A percentile compares a stretch with the other conserved stretches of the same genome.
These are phyloP conservation scores for Hsuehochloa calcarea DNA, from an alignment of 176 grass and related monocot species.

Conservation along the genomic window DNA sequence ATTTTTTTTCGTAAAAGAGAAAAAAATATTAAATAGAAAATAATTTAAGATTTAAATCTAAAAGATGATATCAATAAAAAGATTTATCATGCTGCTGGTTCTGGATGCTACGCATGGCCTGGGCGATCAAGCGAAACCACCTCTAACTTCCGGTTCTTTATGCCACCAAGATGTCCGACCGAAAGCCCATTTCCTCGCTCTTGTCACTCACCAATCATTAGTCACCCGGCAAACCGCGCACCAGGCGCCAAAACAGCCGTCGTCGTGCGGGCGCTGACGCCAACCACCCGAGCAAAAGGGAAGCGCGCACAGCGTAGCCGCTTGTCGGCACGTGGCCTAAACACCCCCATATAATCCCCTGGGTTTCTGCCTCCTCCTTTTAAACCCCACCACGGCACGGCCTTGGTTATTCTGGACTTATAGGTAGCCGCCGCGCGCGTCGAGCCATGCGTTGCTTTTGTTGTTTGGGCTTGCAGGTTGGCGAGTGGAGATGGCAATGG, in stretches of 20 bases:
- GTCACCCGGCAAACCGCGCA: neutral
- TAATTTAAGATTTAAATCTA: no score
- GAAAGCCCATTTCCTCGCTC: neutral
- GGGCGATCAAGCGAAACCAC: neutral
- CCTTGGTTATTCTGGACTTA: no score
- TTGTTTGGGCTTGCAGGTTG: neutral
- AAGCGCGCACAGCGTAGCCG: neutral
- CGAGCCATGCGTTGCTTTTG: neutral
- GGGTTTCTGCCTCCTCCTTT: constrained; percentile 37
- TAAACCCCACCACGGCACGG: constrained; percentile 1
- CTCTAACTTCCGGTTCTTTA: neutral
- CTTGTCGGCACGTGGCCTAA: constrained; percentile 38
- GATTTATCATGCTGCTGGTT: no score
- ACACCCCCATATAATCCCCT: neutral
- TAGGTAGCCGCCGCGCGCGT: neutral
- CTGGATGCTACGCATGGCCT: no score
- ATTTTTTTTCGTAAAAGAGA: no score
- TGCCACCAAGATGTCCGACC: neutral
- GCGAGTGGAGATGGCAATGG: constrained; percentile 31
- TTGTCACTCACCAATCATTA: neutral
- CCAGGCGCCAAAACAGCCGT: constrained; percentile 51
- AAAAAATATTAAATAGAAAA: no score
- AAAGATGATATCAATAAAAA: no score
- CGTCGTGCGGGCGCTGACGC: constrained; percentile 34
- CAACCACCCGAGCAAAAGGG: neutral